Evolutionary conservation across 2,329 filamentous ascomycete genomes (phyloP).

Genomic region (Magnaporthiopsis rhizophila): DNA sequence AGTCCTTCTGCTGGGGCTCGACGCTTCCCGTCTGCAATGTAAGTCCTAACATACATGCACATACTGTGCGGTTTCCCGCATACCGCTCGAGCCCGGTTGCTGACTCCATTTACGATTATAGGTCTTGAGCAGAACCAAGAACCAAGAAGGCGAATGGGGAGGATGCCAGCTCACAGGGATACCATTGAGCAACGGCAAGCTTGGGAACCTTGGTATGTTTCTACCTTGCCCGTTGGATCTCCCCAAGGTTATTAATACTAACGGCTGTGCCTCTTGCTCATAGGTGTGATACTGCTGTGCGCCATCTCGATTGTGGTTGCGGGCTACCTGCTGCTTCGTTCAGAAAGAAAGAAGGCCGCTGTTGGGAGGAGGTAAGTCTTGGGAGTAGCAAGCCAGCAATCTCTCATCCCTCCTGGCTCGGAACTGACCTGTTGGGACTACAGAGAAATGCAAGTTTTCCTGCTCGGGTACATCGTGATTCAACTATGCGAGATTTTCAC

Average conservation of each 20-base stretch:
- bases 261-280: constrained; percentile 10
- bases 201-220: constrained; percentile 73
- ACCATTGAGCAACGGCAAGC: constrained; percentile 53
- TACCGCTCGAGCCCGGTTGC: constrained; percentile 11
- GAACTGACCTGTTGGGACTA: constrained; percentile 11
- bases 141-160: constrained; percentile 51
- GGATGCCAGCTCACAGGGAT: constrained; percentile 76
- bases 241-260: constrained; percentile 10
- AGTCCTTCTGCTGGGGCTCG: constrained; percentile 79
- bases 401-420: not conserved
- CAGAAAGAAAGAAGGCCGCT: constrained; percentile 84
- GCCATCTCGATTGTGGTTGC: constrained; percentile 66
- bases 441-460: constrained; percentile 95
- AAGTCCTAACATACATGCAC: constrained; percentile 28
- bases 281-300: constrained; percentile 81
- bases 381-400: not conserved
- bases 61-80: constrained; percentile 5
- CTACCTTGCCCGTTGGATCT: not conserved
- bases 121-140: constrained; percentile 56
- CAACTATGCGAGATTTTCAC: constrained; percentile 96
- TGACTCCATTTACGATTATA: constrained; percentile 25
- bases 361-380: constrained; percentile 74
- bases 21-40: constrained; percentile 82
- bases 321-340: constrained; percentile 63
- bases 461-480: constrained; percentile 77